Evolutionary conservation across 2,329 filamentous ascomycete genomes (phyloP), one percentile per base, ranked within the genome.

Genomic region (Aspergillus transmontanensis): DNA sequence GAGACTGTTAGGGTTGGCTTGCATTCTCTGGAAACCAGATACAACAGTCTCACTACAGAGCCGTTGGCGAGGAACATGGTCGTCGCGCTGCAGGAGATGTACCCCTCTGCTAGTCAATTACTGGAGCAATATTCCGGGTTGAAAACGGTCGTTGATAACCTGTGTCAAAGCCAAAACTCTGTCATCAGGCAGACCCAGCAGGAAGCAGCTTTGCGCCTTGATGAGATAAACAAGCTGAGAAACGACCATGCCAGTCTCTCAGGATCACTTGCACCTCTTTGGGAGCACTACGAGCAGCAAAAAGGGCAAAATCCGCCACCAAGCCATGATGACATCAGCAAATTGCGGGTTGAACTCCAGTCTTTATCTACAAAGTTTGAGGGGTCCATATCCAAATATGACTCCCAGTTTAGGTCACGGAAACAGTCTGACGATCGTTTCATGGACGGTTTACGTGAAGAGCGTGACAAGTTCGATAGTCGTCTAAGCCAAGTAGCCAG

Each of bases 1-100:
- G 64, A 69, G 4, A 68, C 62, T 19, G n/a, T 76, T 4, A 63
- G 57, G 7, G 65, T 66, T 23, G 70, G 68, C n/a, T 41, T 78
- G 26, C 70, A 72, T 34, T 79, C 77, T 0, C 66, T 88, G 9
- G 80, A 85, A 68, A 60, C 64, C 0, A 84, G 84, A 64, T 86
- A 81, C 63, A 82, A 81, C 60, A 85, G 84, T 65, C 71, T 88
- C 9, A 72, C 71, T 21, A 79, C 79, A 0, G 75, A 76, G 12
- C 67, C 73, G 3, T 57, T 82, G 21, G 73, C 75, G 2, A 72
- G 70, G n/a, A 67, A 72, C 16, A 78, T 80, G 68, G 57, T 77
- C 26, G 65, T 59, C 23, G 70, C 71, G 3, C 73, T 80, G 66
- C 72, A 73, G 39, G 72, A 77, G 57, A 72, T 77, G 69, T 78